Evolutionary conservation across 164 flowering plant species (phyloP).

Genomic region (Saururus chinensis): DNA sequence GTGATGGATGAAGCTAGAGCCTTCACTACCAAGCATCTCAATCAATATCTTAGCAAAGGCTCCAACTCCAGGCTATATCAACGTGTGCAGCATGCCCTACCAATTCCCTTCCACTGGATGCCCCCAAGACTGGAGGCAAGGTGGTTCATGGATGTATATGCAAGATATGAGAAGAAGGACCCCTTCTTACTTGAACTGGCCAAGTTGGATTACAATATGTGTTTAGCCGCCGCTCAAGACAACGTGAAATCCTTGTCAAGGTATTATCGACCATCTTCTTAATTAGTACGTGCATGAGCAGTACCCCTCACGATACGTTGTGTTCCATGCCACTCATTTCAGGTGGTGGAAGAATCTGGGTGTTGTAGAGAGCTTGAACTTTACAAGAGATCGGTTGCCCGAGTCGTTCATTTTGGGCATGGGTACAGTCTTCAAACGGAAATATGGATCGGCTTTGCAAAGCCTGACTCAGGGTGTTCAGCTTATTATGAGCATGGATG

Average conservation of each 20-base stretch:
- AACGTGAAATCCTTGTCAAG: constrained; percentile 23
- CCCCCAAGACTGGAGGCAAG: constrained; percentile 26
- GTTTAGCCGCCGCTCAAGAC: constrained; percentile 27
- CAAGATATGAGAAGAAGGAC: constrained; percentile 4
- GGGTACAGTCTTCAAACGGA: no score
- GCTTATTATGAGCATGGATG: no score
- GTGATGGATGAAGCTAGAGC: constrained; percentile 20
- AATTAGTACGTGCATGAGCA: no score
- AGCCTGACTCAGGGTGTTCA: no score
- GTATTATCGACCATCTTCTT: no score
- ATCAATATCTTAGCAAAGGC: background rate
- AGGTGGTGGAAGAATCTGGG: no score
- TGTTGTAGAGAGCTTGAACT: no score
- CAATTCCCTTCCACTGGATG: constrained; percentile 28
- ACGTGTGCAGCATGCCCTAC: constrained; percentile 20
- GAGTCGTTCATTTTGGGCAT: no score
- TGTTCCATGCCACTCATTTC: no score
- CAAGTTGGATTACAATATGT: constrained; percentile 30
- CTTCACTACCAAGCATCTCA: constrained; percentile 14
- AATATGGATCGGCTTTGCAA: no score
- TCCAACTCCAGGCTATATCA: constrained; percentile 4
- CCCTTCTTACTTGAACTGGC: constrained; percentile 23
- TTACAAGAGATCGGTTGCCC: no score
- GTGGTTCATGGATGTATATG: constrained; percentile 19
- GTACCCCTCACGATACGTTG: no score